A percentile compares a stretch with the other conserved stretches of the same genome.
Conservation (phyloP, 192 early-diverging fungal genomes). For the Podila epicladia region DNA sequence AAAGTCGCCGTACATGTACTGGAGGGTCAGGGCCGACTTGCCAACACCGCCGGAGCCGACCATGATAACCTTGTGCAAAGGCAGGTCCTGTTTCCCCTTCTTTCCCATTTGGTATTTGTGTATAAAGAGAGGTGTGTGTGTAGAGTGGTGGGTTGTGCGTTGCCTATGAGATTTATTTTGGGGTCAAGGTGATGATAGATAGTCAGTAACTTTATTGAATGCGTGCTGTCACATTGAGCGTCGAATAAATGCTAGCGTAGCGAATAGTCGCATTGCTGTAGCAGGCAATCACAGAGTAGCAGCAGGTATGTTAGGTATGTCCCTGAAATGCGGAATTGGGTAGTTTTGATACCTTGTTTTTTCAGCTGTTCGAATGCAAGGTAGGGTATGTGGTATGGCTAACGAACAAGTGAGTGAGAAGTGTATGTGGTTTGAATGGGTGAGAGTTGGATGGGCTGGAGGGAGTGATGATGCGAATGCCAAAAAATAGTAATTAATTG, state of each 20-base stretch:
- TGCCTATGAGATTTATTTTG: neutral
- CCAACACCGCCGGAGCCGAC: conserved; percentile 92
- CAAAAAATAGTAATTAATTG: neutral
- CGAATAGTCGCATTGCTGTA: too few relatives aligned
- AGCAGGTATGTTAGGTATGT: too few relatives aligned
- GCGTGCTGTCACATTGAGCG: too few relatives aligned
- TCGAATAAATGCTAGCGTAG: too few relatives aligned
- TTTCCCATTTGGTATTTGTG: conserved; percentile 68
- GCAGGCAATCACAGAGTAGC: too few relatives aligned
- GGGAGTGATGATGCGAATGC: neutral
- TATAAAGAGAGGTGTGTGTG: neutral
- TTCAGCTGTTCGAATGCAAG: too few relatives aligned
- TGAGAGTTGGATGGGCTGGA: neutral
- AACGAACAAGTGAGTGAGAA: neutral
- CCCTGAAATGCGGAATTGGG: too few relatives aligned
- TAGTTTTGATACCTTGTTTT: too few relatives aligned
- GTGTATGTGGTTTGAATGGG: neutral
- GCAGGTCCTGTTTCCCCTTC: conserved; percentile 71
- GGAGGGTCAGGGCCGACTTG: conserved; percentile 88
- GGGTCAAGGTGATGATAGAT: too few relatives aligned
- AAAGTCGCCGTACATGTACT: conserved; percentile 95
- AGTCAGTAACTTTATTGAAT: too few relatives aligned
- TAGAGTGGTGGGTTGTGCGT: neutral
- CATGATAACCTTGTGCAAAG: conserved; percentile 93
- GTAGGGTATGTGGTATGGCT: too few relatives aligned